These are phyloP conservation scores for Daedalea quercina DNA, from an alignment of 768 basidiomycete species.

Conservation along the genomic window DNA sequence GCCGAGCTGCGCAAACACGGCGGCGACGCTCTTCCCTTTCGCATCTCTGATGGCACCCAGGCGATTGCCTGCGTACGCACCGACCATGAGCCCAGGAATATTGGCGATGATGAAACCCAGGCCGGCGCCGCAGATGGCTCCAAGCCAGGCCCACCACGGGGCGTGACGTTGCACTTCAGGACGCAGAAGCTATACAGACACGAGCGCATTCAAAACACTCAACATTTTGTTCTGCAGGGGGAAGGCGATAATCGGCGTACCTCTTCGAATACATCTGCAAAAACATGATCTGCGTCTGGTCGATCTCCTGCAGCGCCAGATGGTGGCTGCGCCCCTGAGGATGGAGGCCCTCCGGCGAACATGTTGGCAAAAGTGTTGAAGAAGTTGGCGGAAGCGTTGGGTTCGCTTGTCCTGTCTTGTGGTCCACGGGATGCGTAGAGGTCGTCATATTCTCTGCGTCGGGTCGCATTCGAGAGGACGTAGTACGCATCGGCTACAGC, in stretches of 20 bases:
- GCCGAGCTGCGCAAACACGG: conserved; percentile 76
- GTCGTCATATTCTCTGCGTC: conserved; percentile 66
- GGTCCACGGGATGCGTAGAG: conserved; percentile 50
- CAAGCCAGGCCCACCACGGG: conserved; percentile 73
- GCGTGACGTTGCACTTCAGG: conserved; percentile 71
- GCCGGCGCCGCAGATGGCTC: conserved; percentile 63
- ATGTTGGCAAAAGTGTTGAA: conserved; percentile 70
- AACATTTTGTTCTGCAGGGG: no score
- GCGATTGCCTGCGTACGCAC: conserved; percentile 84
- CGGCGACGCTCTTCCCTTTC: conserved; percentile 89
- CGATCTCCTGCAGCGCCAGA: conserved; percentile 32
- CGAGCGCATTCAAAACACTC: background rate
- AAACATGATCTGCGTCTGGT: conserved; percentile 76
- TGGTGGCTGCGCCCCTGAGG: conserved; percentile 18
- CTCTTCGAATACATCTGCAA: conserved; percentile 90
- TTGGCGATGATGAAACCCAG: conserved; percentile 54
- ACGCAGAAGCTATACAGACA: conserved; percentile 49
- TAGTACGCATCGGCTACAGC: conserved; percentile 93
- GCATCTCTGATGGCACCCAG: conserved; percentile 89
- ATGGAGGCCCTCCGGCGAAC: conserved; percentile 45
- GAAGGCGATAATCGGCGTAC: conserved; percentile 35
- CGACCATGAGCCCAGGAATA: conserved; percentile 79
- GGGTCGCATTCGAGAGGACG: conserved; percentile 74
- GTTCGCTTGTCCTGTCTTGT: conserved; percentile 50
- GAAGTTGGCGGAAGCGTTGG: conserved; percentile 65